Evolutionary conservation across 805 yeast species (phyloP), one percentile per base, ranked within the genome.

Genomic region (Nematodospora valgi): DNA sequence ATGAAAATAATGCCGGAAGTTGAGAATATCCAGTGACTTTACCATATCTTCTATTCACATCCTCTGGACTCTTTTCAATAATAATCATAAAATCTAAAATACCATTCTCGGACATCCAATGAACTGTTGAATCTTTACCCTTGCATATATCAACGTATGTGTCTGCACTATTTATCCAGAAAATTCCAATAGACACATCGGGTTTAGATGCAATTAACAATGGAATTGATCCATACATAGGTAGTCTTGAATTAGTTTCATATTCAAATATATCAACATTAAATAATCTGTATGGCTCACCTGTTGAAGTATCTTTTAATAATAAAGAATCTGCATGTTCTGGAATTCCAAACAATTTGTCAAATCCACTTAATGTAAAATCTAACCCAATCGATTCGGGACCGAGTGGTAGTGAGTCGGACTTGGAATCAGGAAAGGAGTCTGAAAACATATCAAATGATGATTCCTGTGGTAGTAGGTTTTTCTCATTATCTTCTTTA

Each of bases 191-290:
- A 2, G 89, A 67, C 2, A 68, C 48, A 0, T 62, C 72, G 0
- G 75, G 68, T 33, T 74, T 77, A 12, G 75, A 76, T 0, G 87
- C 93, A 33, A 86, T 62, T 74, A 93, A 70, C 29, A 89, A 78
- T 3, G 99, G 98, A 47, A 93, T 86, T 0, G 95, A 68, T 1
- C 99, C 99, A 52, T 93, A 93, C 95, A 89, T 88, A 30, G 98
- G 87, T 70, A 82, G 69, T 37, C 80, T 78, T 24, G 95, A 82
- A 42, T 85, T 76, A 2, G 81, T 70, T 47, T 86, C 94, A 55
- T 93, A 93, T 59, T 93, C 97, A 59, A 93, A 93, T 23, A 91
- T 91, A 56, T 93, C 99, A 19, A 89, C 97, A 48, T 93, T 91
- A 68, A 64, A 93, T 27, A 93, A 64, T 29, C 98, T 71, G 58